Conservation (phyloP, 2,329 filamentous ascomycete species). For the Ophiosphaerella herpotricha region DNA sequence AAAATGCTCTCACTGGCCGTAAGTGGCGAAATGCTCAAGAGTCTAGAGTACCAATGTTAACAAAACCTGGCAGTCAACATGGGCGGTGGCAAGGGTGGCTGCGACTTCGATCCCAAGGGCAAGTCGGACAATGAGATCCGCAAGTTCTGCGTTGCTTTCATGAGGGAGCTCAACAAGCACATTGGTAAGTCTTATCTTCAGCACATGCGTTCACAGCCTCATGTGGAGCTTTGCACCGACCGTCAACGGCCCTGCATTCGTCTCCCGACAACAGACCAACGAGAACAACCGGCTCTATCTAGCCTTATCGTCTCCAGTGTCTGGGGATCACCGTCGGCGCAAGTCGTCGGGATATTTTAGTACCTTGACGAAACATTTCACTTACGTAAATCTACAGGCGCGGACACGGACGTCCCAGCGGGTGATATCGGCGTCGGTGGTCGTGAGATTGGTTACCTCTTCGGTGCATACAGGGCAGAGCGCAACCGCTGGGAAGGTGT, state of each 20-base stretch:
- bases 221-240: slow-evolving; percentile 15
- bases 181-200: slow-evolving; percentile 56
- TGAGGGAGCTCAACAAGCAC: slow-evolving; percentile 93
- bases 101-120: slow-evolving; percentile 98
- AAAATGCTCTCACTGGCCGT: slow-evolving; percentile 97
- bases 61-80: slow-evolving; percentile 70
- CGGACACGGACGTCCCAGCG: slow-evolving; percentile 93
- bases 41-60: slow-evolving; percentile 9
- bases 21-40: slow-evolving; percentile 46
- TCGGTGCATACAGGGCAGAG: slow-evolving; percentile 88
- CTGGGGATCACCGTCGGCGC: slow-evolving; percentile 7
- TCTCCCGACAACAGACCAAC: slow-evolving; percentile 17
- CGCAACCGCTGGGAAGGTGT: slow-evolving; percentile 94
- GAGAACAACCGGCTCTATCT: slow-evolving; percentile 13
- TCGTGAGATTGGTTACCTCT: slow-evolving; percentile 92
- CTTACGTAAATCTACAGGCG: slow-evolving; percentile 54
- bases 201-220: slow-evolving; percentile 9
- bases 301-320: slow-evolving; percentile 17
- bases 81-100: slow-evolving; percentile 96
- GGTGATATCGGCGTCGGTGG: slow-evolving; percentile 94
- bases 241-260: slow-evolving; percentile 18
- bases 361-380: slow-evolving; percentile 44
- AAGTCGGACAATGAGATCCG: slow-evolving; percentile 98
- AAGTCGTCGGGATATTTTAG: slow-evolving; percentile 1
- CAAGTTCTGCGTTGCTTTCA: slow-evolving; percentile 94